A percentile compares a stretch with the other conserved stretches of the same genome.
These are phyloP conservation scores for Fusarium devonianum DNA, from an alignment of 2,329 filamentous ascomycete genomes.

Conservation along the genomic window DNA sequence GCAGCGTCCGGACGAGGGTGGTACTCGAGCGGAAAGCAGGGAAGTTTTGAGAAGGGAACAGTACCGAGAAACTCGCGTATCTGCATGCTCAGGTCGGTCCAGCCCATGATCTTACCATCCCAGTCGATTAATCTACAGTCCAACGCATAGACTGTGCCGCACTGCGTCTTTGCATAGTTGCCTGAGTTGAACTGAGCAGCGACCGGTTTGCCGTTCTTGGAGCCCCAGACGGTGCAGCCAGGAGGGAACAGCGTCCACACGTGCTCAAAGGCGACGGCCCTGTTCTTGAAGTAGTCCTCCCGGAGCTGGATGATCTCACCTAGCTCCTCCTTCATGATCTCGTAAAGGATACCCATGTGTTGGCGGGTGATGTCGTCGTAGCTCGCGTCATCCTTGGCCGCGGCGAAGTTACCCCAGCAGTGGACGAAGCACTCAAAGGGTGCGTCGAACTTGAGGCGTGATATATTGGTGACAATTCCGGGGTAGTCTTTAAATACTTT, in stretches of 20 bases:
- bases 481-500: conserved; percentile 65
- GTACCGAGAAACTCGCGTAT: conserved; percentile 55
- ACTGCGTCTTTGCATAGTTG: conserved; percentile 48
- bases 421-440: conserved; percentile 72
- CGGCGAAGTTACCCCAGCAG: conserved; percentile 62
- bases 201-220: conserved; percentile 49
- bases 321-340: conserved; percentile 59
- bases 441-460: conserved; percentile 66
- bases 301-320: conserved; percentile 57
- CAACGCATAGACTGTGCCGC: conserved; percentile 50
- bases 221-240: conserved; percentile 50
- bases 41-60: conserved; percentile 52
- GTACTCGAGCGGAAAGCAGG: conserved; percentile 54
- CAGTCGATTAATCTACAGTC: conserved; percentile 55
- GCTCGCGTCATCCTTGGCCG: conserved; percentile 50
- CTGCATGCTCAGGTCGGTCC: conserved; percentile 44
- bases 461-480: conserved; percentile 64
- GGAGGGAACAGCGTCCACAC: conserved; percentile 63
- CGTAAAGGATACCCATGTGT: conserved; percentile 56
- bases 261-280: conserved; percentile 61
- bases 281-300: conserved; percentile 60
- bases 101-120: conserved; percentile 57
- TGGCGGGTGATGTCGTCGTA: conserved; percentile 53
- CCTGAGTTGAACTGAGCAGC: conserved; percentile 50
- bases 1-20: conserved; percentile 51